Base-by-base conservation (phyloP, 805 yeast species). In the Zygoascus biomembranicola region DNA sequence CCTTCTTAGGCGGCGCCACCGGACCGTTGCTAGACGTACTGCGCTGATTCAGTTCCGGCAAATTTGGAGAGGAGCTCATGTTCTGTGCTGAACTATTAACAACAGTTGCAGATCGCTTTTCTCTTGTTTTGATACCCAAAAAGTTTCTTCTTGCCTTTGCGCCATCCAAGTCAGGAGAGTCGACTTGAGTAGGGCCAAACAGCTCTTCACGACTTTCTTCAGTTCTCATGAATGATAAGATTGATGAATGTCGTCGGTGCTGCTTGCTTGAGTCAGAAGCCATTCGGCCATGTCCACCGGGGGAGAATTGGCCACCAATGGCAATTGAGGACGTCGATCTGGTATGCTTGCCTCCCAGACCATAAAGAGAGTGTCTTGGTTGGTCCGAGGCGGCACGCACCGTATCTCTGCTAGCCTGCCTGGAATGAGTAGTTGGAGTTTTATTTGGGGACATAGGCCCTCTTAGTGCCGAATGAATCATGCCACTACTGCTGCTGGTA, bases 161-260 rank as follows among this genome's bases (percentile, higher is more conserved):
- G n/a, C 32, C 26, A 49, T 49, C 47, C 9, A 9, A 8, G 19
- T 19, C 35, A 18, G 43, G n/a, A 32, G 43, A 16, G 18, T 18
- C 32, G 5, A 14, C 32, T 20, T 11, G 2, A 14, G 39, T 23
- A 5, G 16, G 13, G 18, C 20, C 42, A 47, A 26, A 16, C 26
- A 23, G 8, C 5, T 16, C 32, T 11, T 47, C 49, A 6, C 16
- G 14, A n/a, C 31, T 35, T 11, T 49, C 49, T 16, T 20, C 39
- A 18, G 32, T 47, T 32, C 54, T 43, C 48, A 57, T 26, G 42
- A 57, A 42, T 14, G 61, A 58, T 52, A 59, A 47, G 13, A 59
- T 59, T 35, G 60, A 56, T 4, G 63, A 59, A 35, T 59, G 59
- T n/a, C 63, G 55, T 14, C 60, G 53, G 47, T 59, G 63, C 8